These are phyloP conservation scores for Galerina sulciceps DNA, from an alignment of 768 basidiomycete genomes.

Conservation along the genomic window DNA sequence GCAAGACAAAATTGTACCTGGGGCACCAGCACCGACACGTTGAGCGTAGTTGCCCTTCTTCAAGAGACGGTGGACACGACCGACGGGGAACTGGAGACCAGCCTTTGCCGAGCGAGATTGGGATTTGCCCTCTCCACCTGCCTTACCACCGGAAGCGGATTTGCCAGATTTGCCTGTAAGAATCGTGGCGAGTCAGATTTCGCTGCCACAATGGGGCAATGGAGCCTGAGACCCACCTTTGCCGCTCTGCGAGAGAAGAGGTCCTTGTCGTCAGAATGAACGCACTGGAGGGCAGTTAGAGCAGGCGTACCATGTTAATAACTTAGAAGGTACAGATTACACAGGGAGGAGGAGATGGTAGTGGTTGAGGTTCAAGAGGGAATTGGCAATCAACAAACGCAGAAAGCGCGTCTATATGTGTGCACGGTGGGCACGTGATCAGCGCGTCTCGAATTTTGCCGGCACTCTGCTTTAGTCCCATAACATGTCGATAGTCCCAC, in stretches of 20 bases:
- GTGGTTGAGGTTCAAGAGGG: conserved; percentile 38
- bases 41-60: conserved; percentile 88
- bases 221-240: conserved; percentile 33
- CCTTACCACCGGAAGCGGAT: conserved; percentile 74
- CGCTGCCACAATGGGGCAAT: background rate
- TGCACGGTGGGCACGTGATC: conserved; percentile 16
- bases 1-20: conserved; percentile 48
- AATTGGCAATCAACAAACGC: conserved; percentile 33
- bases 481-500: conserved; percentile 2
- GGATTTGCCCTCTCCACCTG: conserved; percentile 53
- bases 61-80: conserved; percentile 89
- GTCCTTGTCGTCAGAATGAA: background rate
- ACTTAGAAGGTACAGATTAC: conserved; percentile 2
- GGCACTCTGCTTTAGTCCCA: conserved; percentile 17
- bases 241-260: conserved; percentile 35
- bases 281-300: background rate
- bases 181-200: background rate
- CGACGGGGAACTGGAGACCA: conserved; percentile 88
- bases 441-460: conserved; percentile 12
- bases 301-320: conserved; percentile 20
- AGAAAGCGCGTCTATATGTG: conserved; percentile 47
- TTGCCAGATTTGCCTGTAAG: conserved; percentile 58
- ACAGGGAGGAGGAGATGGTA: conserved; percentile 31
- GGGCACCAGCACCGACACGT: conserved; percentile 88
- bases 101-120: conserved; percentile 77